Base-by-base conservation (phyloP, 2,329 filamentous ascomycete species). In the Aspergillus floridensis region DNA sequence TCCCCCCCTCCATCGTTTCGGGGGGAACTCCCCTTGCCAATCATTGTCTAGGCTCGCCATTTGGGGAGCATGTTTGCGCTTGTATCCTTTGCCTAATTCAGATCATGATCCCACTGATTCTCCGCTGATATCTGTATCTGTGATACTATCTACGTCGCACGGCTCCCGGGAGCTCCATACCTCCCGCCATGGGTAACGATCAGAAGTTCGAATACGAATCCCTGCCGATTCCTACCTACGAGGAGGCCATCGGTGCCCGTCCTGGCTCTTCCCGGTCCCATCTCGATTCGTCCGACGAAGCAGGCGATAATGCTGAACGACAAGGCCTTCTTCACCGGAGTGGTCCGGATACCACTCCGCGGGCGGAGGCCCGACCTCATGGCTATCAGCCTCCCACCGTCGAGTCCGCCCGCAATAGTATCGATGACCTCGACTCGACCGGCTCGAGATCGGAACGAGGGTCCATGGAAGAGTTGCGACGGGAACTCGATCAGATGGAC, bases 401-500 rank as follows among this genome's bases (percentile, higher is more conserved):
- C 63, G 90, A 95, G 75, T 92, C 92, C 59, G 88, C 87, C 61
- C 88, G 93, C 63, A 79, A 80, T 53, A 86, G 77, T 75, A 78
- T 82, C 65, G 87, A 83, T 67, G 80, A 79, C 60, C 79, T 81
- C 64, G 82, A 79, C 51, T 85, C 84, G 61, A 80, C 80, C 53
- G 76, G 72, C 79, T 85, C 76, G 75, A 82, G 70, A 76, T 82
- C 78, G 74, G 74, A 80, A 75, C 68, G 78, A 73, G 67, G 79
- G 79, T 77, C 90, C 65, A 80, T 81, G 53, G 86, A 85, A 32
- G 86, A 87, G 63, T 83, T 95, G 68, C 87, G 91, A 63, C 84
- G 89, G 65, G 91, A 95, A 76, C 88, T 98, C 79, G 86, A 96
- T 71, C 90, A 97, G 82, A 87, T 96, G 83, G 92, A 96, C 66